Evolutionary conservation across 163 green algal species (phyloP), one percentile per base, ranked within the genome.

Genomic region (Coccomyxa subellipsoidea): DNA sequence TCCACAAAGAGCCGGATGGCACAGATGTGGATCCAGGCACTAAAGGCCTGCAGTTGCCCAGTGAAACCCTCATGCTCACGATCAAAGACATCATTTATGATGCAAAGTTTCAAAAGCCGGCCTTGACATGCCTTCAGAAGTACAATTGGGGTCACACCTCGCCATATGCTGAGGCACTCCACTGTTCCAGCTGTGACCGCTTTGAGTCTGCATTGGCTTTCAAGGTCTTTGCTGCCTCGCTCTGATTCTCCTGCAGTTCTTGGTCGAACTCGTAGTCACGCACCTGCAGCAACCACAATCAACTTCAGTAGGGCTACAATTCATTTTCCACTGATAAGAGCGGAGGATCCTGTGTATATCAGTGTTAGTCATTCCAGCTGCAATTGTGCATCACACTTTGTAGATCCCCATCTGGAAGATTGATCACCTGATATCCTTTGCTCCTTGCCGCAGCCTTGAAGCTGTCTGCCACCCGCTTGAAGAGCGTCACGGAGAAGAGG

Each of bases 1-100:
- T 99, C 96, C 53, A 97, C 94, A 89, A 99, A 99, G n/a, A 99
- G 84, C 18, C 96, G 91, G 38, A 99, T 90, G 0, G 93, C 93
- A 37, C 87, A 92, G 27, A 98, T 86, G 87, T 99, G 96, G 83
- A 99, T 94, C 93, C 93, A 98, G 34, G 85, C 89, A 82, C 81
- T 89, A 85, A 99, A 98, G 0, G 93, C 94, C 91, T 98, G 88
- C 81, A 84, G 34, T 1, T 18, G 23, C 3, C 47, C n/a, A n/a
- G n/a, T n/a, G n/a, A 59, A 59, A 2, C 3, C 23, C 47, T 27
- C 47, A 59, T 23, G 47, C 23, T 59, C 4, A 6, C 21, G n/a
- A n/a, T n/a, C n/a, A n/a, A n/a, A n/a, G n/a, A n/a, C n/a, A n/a
- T n/a, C n/a, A n/a, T n/a, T n/a, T n/a, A n/a, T n/a, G n/a, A n/a